Evolutionary conservation across 2,329 filamentous ascomycete species (phyloP).

Genomic region (Aspergillus sp.): DNA sequence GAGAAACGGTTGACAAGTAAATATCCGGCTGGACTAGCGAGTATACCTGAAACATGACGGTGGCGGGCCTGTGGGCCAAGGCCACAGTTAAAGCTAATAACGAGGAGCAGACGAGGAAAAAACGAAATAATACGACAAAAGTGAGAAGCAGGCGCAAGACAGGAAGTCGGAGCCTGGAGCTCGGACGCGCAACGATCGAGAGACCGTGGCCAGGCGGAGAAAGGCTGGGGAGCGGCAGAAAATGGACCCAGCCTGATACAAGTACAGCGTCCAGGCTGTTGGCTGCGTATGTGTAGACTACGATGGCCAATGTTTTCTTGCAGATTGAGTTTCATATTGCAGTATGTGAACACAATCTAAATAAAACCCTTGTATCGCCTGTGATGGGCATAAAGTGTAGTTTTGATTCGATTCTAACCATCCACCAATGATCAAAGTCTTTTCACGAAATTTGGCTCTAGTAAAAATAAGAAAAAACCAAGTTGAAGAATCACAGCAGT

Average conservation of each 20-base stretch:
- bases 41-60: slow-evolving; percentile 35
- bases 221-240: slow-evolving; percentile 9
- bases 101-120: slow-evolving; percentile 15
- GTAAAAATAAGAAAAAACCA: background rate
- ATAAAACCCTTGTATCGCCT: no score
- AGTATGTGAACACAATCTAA: no score
- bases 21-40: background rate
- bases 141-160: slow-evolving; percentile 12
- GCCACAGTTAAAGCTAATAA: slow-evolving; percentile 16
- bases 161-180: slow-evolving; percentile 13
- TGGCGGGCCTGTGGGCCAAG: slow-evolving; percentile 23
- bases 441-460: background rate
- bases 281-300: no score
- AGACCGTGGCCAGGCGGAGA: slow-evolving; percentile 11
- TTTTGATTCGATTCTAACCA: background rate
- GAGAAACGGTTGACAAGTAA: slow-evolving; percentile 4
- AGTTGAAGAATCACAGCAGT: background rate
- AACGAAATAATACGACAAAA: slow-evolving; percentile 9
- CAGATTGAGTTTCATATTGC: no score
- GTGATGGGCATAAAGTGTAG: background rate
- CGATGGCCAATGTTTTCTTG: no score
- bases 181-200: slow-evolving; percentile 2
- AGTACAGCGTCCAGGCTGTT: no score
- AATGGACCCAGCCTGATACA: background rate
- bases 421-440: background rate